phyloP scores from a whole-genome alignment of 306 rosid species.

The Cicer pinnatifidum region DNA sequence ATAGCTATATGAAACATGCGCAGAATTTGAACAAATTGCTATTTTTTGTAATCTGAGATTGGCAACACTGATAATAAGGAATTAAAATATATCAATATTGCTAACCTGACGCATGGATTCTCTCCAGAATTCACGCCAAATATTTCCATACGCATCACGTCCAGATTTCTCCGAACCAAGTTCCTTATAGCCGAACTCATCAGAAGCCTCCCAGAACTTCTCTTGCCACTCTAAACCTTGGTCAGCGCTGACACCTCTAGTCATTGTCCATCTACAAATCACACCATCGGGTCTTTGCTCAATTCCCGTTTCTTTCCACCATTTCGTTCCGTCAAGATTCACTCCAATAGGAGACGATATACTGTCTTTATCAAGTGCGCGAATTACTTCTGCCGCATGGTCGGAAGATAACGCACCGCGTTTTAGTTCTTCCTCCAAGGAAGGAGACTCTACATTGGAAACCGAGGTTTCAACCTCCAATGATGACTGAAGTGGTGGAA shows the following conservation, averaged over 20 bases:
- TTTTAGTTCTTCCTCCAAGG: constrained; percentile 60
- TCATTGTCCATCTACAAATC: constrained; percentile 85
- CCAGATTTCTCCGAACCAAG: constrained; percentile 98
- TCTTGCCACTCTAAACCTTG: constrained; percentile 84
- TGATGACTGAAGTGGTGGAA: constrained; percentile 80
- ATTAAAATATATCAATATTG: constrained; percentile 34
- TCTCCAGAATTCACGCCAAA: constrained; percentile 95
- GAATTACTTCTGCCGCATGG: constrained; percentile 74
- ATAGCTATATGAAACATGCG: no score
- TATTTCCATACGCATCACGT: constrained; percentile 82
- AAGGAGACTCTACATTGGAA: constrained; percentile 51
- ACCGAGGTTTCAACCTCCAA: constrained; percentile 54
- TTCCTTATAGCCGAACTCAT: constrained; percentile 89
- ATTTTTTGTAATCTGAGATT: no score
- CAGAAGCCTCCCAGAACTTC: constrained; percentile 93
- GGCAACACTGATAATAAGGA: neutral
- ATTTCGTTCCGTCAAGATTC: constrained; percentile 69
- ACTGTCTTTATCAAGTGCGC: constrained; percentile 60
- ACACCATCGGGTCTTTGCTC: constrained; percentile 91
- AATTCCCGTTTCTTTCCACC: constrained; percentile 91
- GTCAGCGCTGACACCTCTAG: constrained; percentile 84
- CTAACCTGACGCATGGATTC: constrained; percentile 85
- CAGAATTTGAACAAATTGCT: no score
- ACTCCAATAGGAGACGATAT: constrained; percentile 57
- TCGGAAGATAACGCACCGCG: constrained; percentile 58